Conservation (phyloP, 2,329 filamentous ascomycete species). For the Geosmithia putterillii region DNA sequence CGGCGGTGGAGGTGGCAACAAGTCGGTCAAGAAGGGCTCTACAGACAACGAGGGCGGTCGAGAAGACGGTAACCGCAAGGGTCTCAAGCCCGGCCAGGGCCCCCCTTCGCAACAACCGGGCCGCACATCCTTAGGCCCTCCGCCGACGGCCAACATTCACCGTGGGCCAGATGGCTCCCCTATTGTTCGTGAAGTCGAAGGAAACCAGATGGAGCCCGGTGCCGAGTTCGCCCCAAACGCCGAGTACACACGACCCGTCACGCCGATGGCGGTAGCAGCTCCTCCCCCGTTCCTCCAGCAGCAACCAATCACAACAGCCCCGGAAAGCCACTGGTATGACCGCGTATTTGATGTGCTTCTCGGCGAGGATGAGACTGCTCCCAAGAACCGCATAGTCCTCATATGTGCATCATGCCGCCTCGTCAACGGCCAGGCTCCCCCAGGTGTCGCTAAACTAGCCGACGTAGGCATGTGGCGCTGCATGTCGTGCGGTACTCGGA, state of each 20-base stretch:
- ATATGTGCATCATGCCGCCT: conserved; percentile 74
- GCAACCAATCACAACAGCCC: conserved; percentile 2
- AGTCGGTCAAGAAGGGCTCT: conserved; percentile 13
- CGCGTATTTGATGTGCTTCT: conserved; percentile 82
- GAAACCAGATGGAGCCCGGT: conserved; percentile 22
- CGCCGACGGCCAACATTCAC: conserved; percentile 50
- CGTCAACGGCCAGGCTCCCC: conserved; percentile 92
- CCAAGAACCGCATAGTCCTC: conserved; percentile 81
- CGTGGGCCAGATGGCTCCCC: conserved; percentile 18
- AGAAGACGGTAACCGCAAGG: conserved; percentile 3
- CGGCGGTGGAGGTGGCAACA: conserved; percentile 50
- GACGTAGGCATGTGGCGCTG: conserved; percentile 85
- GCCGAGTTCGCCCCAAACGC: conserved; percentile 70
- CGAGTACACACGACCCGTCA: conserved; percentile 8
- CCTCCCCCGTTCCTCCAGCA: neutral
- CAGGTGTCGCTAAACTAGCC: conserved; percentile 62
- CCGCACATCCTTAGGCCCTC: conserved; percentile 41
- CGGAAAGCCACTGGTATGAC: conserved; percentile 75
- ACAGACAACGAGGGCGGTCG: neutral
- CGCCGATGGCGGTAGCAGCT: neutral
- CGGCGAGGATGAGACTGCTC: conserved; percentile 85
- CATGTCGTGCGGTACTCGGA: conserved; percentile 68
- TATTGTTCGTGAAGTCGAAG: conserved; percentile 16
- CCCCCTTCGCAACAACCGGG: conserved; percentile 12
- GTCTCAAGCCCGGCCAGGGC: conserved; percentile 10